Evolutionary conservation across 352 stramenopile species (phyloP).

Genomic region (Elongisporangium anandrum): DNA sequence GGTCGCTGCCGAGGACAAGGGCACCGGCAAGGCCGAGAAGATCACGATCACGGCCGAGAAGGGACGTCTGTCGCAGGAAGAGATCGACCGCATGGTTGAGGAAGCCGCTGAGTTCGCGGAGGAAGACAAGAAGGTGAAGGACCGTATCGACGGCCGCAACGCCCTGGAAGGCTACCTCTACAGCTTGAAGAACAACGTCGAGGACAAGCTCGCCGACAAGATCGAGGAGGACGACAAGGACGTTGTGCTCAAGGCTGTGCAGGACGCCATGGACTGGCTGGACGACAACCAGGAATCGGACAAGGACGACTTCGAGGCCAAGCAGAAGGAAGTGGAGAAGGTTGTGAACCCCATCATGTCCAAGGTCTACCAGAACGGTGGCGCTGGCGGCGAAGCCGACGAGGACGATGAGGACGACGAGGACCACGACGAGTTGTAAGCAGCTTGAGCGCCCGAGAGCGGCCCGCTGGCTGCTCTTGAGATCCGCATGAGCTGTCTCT

Average conservation of each 20-base stretch:
- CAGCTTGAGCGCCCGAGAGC: constrained; percentile 7
- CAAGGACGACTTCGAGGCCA: constrained; percentile 96
- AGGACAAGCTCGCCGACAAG: constrained; percentile 95
- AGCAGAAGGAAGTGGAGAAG: constrained; percentile 99
- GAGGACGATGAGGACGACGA: constrained; percentile 86
- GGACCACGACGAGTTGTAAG: constrained; percentile 96
- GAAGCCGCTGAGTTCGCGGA: constrained; percentile 99
- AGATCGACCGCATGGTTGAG: constrained; percentile 99
- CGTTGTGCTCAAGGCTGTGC: constrained; percentile 85
- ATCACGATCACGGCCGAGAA: constrained; percentile 99
- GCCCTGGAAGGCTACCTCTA: constrained; percentile 97
- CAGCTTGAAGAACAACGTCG: constrained; percentile 93
- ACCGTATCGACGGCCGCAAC: constrained; percentile 96
- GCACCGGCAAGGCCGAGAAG: constrained; percentile 96
- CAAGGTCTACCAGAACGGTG: constrained; percentile 93
- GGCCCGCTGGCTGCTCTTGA: constrained; percentile 19
- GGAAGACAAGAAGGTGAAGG: constrained; percentile 97
- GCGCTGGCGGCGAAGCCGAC: constrained; percentile 54
- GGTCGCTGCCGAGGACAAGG: constrained; percentile 97
- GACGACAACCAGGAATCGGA: constrained; percentile 98
- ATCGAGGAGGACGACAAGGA: constrained; percentile 95
- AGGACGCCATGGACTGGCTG: constrained; percentile 99
- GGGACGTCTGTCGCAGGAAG: constrained; percentile 96
- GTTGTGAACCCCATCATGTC: constrained; percentile 98
- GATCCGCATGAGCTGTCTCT: constrained; percentile 19